Conservation (phyloP, 768 basidiomycete species). For the Lentinula sp. region DNA sequence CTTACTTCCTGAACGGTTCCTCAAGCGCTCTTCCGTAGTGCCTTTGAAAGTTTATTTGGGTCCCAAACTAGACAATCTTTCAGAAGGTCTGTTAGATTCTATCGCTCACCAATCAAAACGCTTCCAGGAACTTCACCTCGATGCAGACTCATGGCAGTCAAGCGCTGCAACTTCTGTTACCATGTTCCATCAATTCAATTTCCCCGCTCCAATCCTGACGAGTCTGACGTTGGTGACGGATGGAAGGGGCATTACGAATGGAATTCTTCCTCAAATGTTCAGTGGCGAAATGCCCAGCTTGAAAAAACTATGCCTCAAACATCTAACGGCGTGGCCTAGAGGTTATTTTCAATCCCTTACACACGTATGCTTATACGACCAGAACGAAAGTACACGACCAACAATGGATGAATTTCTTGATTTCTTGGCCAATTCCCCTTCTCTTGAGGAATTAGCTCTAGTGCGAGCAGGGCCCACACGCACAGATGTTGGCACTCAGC, state of each 20-base stretch:
- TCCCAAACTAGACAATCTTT: not conserved
- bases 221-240: conserved; percentile 5
- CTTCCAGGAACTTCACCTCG: conserved; percentile 7
- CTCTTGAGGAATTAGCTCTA: conserved; percentile 11
- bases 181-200: not conserved
- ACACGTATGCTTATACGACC: conserved; percentile 9
- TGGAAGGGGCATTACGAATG: not conserved
- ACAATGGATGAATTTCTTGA: conserved; percentile 15
- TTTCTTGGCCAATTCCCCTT: conserved; percentile 12
- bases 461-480: conserved; percentile 14
- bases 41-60: conserved; percentile 3
- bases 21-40: conserved; percentile 5
- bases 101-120: conserved; percentile 1
- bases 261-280: conserved; percentile 7
- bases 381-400: conserved; percentile 5
- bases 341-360: conserved; percentile 7
- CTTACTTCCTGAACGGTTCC: conserved; percentile 2
- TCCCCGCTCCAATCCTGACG: conserved; percentile 5
- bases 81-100: not conserved
- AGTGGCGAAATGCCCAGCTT: conserved; percentile 5
- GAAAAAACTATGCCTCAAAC: conserved; percentile 2
- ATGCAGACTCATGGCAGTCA: not conserved
- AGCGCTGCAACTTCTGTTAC: not conserved
- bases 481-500: not conserved
- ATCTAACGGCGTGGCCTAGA: conserved; percentile 8